A percentile compares a stretch with the other conserved stretches of the same genome.
phyloP scores from a whole-genome alignment of 2,329 filamentous ascomycete species.

The Xylaria sp. region DNA sequence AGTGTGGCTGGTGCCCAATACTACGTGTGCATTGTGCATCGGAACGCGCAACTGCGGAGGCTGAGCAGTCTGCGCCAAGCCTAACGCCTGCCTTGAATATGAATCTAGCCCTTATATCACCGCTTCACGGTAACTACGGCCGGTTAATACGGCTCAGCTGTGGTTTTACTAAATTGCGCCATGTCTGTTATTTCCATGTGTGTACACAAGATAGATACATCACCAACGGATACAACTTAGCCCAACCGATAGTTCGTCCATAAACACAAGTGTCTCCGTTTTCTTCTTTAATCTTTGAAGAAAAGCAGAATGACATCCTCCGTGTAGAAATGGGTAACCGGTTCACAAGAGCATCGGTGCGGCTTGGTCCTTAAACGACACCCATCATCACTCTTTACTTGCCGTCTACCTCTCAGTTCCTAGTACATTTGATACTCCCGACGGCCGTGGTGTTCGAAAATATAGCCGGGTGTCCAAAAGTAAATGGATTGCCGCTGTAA shows the following conservation, averaged over 20 bases:
- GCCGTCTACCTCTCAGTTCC: background rate
- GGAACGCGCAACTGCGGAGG: constrained; percentile 25
- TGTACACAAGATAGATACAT: too few species aligned
- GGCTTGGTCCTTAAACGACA: background rate
- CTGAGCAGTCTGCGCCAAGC: constrained; percentile 26
- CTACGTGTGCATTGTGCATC: background rate
- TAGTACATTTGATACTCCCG: background rate
- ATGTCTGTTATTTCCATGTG: too few species aligned
- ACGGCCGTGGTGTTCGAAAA: background rate
- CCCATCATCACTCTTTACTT: background rate
- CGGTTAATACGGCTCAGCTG: constrained; percentile 7
- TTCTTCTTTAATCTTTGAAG: background rate
- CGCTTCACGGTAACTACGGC: constrained; percentile 1
- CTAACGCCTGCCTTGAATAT: background rate
- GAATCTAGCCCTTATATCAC: background rate
- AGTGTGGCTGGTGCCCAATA: constrained; percentile 27
- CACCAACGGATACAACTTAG: too few species aligned
- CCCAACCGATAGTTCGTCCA: background rate
- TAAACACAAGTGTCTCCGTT: background rate
- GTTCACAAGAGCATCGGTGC: background rate
- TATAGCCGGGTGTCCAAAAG: constrained; percentile 6
- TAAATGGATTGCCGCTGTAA: constrained; percentile 15
- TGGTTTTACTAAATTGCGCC: too few species aligned
- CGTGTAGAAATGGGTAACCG: background rate
- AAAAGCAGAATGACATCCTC: background rate